Evolutionary conservation across 129 eudicot genomes (phyloP).

Genomic region (Helianthus tuberosus): DNA sequence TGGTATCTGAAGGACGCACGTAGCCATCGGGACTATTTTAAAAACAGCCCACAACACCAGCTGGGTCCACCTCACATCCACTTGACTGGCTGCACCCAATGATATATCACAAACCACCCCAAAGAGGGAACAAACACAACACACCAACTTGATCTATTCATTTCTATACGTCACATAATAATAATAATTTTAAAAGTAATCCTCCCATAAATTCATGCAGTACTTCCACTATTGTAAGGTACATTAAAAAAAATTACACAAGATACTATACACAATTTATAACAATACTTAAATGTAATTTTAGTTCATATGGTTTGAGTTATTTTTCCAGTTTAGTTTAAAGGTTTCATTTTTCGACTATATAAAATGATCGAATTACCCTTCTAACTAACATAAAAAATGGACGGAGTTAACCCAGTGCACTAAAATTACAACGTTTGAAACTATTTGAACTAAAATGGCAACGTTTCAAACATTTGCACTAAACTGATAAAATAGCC

Average conservation of each 20-base stretch:
- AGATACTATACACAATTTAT: neutral
- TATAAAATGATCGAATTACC: no score
- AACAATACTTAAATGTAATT: no score
- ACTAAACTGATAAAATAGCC: no score
- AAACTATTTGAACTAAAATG: no score
- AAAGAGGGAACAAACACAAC: conserved; percentile 15
- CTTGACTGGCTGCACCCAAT: conserved; percentile 23
- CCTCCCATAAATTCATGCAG: neutral
- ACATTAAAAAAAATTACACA: neutral
- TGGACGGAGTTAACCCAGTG: no score
- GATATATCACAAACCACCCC: conserved; percentile 11
- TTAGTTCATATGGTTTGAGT: no score
- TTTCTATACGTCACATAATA: neutral
- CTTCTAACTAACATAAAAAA: no score
- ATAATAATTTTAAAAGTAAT: neutral
- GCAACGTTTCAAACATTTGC: no score
- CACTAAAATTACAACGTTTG: no score
- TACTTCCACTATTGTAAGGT: neutral
- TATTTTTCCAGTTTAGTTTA: no score
- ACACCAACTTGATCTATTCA: conserved; percentile 4
- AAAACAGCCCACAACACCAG: neutral
- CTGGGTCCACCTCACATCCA: conserved; percentile 28
- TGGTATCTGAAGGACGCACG: conserved; percentile 34
- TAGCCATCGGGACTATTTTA: conserved; percentile 15
- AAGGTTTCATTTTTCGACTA: no score